These are phyloP conservation scores for Bacidia gigantensis DNA, from an alignment of 495 filamentous ascomycete species.

Conservation along the genomic window DNA sequence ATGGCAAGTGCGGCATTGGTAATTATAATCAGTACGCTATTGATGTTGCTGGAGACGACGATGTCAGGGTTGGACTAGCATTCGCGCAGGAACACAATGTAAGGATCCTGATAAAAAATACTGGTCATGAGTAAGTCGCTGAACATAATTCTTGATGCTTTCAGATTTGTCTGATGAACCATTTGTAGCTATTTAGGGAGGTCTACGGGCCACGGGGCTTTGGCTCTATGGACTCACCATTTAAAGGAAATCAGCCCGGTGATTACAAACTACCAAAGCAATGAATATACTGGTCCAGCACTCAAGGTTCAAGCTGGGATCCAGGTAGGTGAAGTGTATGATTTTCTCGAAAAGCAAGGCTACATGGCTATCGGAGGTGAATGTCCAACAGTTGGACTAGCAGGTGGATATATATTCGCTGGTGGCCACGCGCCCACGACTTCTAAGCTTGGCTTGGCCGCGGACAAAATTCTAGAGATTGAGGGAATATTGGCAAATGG, in stretches of 20 bases:
- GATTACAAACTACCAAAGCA: slow-evolving; percentile 26
- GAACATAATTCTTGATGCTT: not conserved
- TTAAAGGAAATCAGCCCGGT: slow-evolving; percentile 32
- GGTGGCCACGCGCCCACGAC: slow-evolving; percentile 37
- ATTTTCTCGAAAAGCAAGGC: slow-evolving; percentile 25
- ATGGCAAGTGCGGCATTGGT: slow-evolving; percentile 39
- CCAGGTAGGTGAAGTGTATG: slow-evolving; percentile 32
- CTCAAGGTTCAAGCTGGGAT: slow-evolving; percentile 37
- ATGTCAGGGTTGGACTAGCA: slow-evolving; percentile 45
- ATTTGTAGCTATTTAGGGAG: slow-evolving; percentile 35
- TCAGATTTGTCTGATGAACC: not conserved
- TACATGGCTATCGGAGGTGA: slow-evolving; percentile 37
- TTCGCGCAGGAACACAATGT: slow-evolving; percentile 47
- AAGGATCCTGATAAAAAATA: slow-evolving; percentile 54
- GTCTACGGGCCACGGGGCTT: slow-evolving; percentile 39
- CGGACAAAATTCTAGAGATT: slow-evolving; percentile 35
- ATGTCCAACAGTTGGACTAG: slow-evolving; percentile 25
- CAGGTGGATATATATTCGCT: slow-evolving; percentile 40
- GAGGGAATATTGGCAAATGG: slow-evolving; percentile 22
- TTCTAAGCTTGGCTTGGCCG: slow-evolving; percentile 33
- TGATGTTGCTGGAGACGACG: slow-evolving; percentile 38
- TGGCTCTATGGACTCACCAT: slow-evolving; percentile 48
- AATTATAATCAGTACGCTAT: slow-evolving; percentile 48
- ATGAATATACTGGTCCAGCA: slow-evolving; percentile 29
- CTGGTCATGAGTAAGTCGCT: slow-evolving; percentile 41